Conservation (phyloP, 2,329 filamentous ascomycete genomes). For the Penicillium crustosum region DNA sequence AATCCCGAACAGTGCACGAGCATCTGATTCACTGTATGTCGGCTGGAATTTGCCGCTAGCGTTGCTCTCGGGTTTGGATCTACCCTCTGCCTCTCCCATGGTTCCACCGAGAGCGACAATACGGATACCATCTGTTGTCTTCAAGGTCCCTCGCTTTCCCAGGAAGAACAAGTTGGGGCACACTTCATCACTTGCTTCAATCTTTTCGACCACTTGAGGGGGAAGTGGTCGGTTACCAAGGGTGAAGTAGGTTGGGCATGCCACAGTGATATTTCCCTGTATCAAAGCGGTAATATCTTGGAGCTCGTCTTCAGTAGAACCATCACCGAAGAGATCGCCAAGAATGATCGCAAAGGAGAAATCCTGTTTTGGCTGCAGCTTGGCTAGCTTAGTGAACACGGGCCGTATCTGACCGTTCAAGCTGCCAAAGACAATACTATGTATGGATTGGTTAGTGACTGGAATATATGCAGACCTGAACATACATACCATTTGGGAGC, state of each 20-base stretch:
- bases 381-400: slow-evolving; percentile 75
- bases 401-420: slow-evolving; percentile 75
- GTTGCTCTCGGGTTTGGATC: slow-evolving; percentile 34
- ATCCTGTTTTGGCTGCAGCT: slow-evolving; percentile 79
- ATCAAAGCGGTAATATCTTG: slow-evolving; percentile 66
- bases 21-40: slow-evolving; percentile 74
- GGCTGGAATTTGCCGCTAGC: slow-evolving; percentile 69
- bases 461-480: not conserved
- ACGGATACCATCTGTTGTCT: slow-evolving; percentile 83
- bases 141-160: slow-evolving; percentile 81
- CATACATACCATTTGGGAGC: slow-evolving; percentile 56
- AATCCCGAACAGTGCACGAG: slow-evolving; percentile 70
- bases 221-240: slow-evolving; percentile 75
- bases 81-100: slow-evolving; percentile 38
- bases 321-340: slow-evolving; percentile 74
- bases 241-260: slow-evolving; percentile 88
- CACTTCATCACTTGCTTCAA: slow-evolving; percentile 71
- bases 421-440: slow-evolving; percentile 72
- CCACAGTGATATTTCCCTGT: slow-evolving; percentile 68
- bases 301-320: slow-evolving; percentile 51
- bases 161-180: slow-evolving; percentile 91
- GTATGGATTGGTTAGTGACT: slow-evolving; percentile 17
- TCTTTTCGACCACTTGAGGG: slow-evolving; percentile 65
- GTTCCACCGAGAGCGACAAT: slow-evolving; percentile 83
- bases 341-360: slow-evolving; percentile 83